phyloP scores from a whole-genome alignment of 73 alveolate genomes.

The Uronychia binucleata region DNA sequence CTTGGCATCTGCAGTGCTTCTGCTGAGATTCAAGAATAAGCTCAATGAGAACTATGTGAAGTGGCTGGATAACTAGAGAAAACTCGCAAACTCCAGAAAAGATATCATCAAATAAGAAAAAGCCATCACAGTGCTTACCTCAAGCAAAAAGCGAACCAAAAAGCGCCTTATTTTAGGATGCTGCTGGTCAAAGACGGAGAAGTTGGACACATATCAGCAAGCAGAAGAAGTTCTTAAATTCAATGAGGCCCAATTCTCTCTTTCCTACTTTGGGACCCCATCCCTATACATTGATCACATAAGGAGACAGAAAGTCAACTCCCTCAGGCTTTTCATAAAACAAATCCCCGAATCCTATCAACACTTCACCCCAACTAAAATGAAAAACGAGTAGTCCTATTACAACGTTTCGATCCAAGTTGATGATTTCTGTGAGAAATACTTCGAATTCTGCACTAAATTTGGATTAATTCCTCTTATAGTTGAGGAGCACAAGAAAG shows the following conservation, averaged over 20 bases:
- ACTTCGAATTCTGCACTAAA: conserved; percentile 27
- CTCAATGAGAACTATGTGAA: background rate
- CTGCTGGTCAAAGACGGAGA: background rate
- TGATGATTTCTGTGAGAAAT: background rate
- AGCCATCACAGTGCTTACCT: background rate
- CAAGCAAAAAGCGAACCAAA: background rate
- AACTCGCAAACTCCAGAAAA: background rate
- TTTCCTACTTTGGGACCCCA: conserved; percentile 4
- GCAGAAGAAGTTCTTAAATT: background rate
- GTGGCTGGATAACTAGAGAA: background rate
- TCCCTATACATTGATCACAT: background rate
- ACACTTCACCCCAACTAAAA: background rate
- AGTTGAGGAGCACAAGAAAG: background rate
- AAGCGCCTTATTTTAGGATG: background rate
- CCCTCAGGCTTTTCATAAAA: background rate
- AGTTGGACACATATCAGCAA: background rate
- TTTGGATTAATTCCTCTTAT: background rate
- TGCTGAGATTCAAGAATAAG: background rate
- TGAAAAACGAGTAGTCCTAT: background rate
- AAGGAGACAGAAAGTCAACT: conserved; percentile 2
- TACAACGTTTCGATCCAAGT: background rate
- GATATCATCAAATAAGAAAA: background rate
- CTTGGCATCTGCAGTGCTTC: background rate
- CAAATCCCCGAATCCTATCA: background rate
- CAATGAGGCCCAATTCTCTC: background rate